Evolutionary conservation across 176 grass and related monocot species (phyloP).

Genomic region (Pharus latifolius): DNA sequence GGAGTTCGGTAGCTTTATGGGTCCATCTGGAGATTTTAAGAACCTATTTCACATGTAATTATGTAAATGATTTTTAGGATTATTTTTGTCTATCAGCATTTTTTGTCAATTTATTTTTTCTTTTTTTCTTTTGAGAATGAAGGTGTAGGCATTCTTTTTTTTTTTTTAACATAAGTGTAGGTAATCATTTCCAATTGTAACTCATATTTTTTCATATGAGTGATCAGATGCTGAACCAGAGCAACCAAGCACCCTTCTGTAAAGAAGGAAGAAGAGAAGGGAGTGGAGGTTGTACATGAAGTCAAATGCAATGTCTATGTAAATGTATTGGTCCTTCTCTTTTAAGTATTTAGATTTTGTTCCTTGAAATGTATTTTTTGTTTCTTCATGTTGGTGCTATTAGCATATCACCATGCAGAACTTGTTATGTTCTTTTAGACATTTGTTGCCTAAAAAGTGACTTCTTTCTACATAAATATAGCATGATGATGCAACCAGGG

Average conservation of each 20-base stretch:
- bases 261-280: slow-evolving; percentile 90
- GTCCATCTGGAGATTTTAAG: no score
- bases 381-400: background rate
- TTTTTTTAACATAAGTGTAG: no score
- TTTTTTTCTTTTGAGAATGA: no score
- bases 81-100: no score
- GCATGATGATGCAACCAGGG: slow-evolving; percentile 66
- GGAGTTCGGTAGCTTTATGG: no score
- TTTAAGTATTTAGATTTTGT: slow-evolving; percentile 4
- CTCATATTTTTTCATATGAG: slow-evolving; percentile 14
- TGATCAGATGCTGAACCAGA: slow-evolving; percentile 48
- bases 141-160: no score
- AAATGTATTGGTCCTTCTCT: slow-evolving; percentile 47
- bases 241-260: slow-evolving; percentile 82
- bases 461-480: no score
- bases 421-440: background rate
- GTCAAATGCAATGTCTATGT: slow-evolving; percentile 97
- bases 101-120: no score
- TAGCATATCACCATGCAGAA: background rate
- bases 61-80: no score
- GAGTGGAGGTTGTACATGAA: slow-evolving; percentile 80
- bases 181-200: no score
- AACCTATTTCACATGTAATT: no score
- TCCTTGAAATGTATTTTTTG: slow-evolving; percentile 5
- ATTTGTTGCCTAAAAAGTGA: background rate